Percentiles rank a stretch among this genome's conserved stretches.
These are phyloP conservation scores for Agaricales sp. DNA, from an alignment of 1,284 basidiomycete genomes.

Conservation along the genomic window DNA sequence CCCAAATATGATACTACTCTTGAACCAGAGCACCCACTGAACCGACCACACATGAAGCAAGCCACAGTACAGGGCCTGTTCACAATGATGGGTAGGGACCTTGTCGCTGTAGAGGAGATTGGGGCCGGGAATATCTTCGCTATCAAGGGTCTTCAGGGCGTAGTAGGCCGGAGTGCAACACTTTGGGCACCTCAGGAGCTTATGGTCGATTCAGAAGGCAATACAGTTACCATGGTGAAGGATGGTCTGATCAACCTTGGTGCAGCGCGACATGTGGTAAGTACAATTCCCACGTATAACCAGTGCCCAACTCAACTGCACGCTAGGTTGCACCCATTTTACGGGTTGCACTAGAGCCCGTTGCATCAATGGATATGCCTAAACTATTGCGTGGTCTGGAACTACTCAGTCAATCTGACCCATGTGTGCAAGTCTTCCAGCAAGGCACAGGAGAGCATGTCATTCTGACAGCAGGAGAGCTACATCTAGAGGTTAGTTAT, in stretches of 20 bases:
- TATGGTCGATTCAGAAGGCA: slow-evolving; percentile 28
- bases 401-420: slow-evolving; percentile 91
- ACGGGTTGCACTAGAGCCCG: slow-evolving; percentile 89
- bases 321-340: slow-evolving; percentile 81
- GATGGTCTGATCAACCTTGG: slow-evolving; percentile 78
- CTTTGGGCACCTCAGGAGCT: slow-evolving; percentile 58
- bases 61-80: slow-evolving; percentile 75
- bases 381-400: slow-evolving; percentile 85
- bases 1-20: slow-evolving; percentile 83
- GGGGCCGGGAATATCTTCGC: slow-evolving; percentile 97
- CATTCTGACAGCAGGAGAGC: slow-evolving; percentile 91
- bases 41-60: slow-evolving; percentile 58
- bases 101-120: slow-evolving; percentile 77
- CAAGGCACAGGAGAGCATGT: slow-evolving; percentile 98
- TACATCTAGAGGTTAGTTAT: slow-evolving; percentile 78
- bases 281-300: slow-evolving; percentile 21
- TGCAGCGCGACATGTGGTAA: slow-evolving; percentile 60
- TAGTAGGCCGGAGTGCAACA: slow-evolving; percentile 87
- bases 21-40: slow-evolving; percentile 57
- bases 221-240: slow-evolving; percentile 24
- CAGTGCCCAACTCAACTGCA: neutral
- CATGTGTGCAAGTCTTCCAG: slow-evolving; percentile 94
- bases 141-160: slow-evolving; percentile 82
- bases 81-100: slow-evolving; percentile 96
- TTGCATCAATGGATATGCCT: slow-evolving; percentile 84